These are phyloP conservation scores for Dendrobium officinale DNA, from an alignment of 106 monocot species.

Conservation along the genomic window DNA sequence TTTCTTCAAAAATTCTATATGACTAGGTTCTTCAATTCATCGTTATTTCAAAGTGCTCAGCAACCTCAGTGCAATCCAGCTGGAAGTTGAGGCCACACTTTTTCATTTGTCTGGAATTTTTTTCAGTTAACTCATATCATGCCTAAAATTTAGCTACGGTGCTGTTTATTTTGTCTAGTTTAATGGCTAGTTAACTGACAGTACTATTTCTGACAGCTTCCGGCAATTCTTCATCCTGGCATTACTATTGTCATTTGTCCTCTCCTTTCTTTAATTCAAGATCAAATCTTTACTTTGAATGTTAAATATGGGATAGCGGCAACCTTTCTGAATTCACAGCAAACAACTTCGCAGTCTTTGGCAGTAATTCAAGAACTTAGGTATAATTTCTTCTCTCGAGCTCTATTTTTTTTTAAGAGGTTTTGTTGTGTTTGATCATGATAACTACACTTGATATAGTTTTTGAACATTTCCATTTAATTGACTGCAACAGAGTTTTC, in stretches of 20 bases:
- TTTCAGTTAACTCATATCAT: not conserved
- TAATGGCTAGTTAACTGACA: conserved; percentile 12
- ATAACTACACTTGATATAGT: not conserved
- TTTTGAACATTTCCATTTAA: not conserved
- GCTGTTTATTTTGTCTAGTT: not conserved
- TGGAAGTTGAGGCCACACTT: not conserved
- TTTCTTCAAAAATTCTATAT: not conserved
- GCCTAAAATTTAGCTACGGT: not conserved
- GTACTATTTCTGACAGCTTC: conserved; percentile 45
- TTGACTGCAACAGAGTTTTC: not conserved
- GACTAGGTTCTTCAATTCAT: not conserved
- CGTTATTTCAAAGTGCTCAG: not conserved
- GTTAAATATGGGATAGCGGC: conserved; percentile 83
- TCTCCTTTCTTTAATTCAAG: conserved; percentile 89
- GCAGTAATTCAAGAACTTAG: conserved; percentile 73
- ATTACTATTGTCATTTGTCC: conserved; percentile 83
- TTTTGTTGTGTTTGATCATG: not conserved
- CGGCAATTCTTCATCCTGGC: conserved; percentile 87
- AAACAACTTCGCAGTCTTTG: conserved; percentile 77
- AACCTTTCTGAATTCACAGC: conserved; percentile 90
- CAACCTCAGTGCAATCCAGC: not conserved
- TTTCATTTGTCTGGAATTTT: not conserved
- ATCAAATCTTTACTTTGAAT: conserved; percentile 74
- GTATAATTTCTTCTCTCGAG: conserved; percentile 15
- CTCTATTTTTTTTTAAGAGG: not conserved